Evolutionary conservation across 176 grass and related monocot species (phyloP), one percentile per base, ranked within the genome.

Genomic region (sorghum (Sorghum bicolor)): DNA sequence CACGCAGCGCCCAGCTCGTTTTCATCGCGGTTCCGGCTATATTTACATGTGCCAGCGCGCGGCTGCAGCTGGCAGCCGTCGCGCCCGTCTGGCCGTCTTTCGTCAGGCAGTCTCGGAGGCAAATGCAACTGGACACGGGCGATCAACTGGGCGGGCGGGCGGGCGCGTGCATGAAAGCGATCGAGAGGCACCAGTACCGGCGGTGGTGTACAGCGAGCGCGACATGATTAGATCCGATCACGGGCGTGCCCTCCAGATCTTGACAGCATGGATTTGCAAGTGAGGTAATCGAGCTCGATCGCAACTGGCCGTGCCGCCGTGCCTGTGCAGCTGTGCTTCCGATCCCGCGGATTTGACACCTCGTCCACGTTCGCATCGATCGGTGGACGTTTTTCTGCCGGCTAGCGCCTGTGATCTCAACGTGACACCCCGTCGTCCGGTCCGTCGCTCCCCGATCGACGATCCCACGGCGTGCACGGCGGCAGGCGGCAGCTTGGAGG

Each of bases 271-370:
- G 64, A 62, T 61, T 17, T 4, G 31, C 72, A 41, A 53, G 48
- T 15, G 87, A 84, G 22, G 40, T 30, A 77, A 67, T 10, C 68
- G 15, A 80, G 34, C 76, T 50, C 34, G 0, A 40, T 34, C n/a
- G n/a, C n/a, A n/a, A 40, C 53, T 40, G 55, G 55, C 57, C 2
- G 14, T 15, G n/a, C 38, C 81, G 55, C 57, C 2, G 14, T 15
- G n/a, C 38, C 81, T 48, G 82, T 50, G 47, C 47, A 50, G 16
- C 47, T 15, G 44, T 50, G 8, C 38, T 40, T 10, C 28, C n/a
- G n/a, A n/a, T n/a, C n/a, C 74, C 34, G 16, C 63, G 45, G 83
- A 86, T 90, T 72, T 30, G 83, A 86, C 88, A 78, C 83, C 88
- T 73, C 79, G 65, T 82, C 88, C 78, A 90, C 83, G 83, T 82